These are phyloP conservation scores for Coffea humblotiana DNA, from an alignment of 305 asterid species.

Conservation along the genomic window DNA sequence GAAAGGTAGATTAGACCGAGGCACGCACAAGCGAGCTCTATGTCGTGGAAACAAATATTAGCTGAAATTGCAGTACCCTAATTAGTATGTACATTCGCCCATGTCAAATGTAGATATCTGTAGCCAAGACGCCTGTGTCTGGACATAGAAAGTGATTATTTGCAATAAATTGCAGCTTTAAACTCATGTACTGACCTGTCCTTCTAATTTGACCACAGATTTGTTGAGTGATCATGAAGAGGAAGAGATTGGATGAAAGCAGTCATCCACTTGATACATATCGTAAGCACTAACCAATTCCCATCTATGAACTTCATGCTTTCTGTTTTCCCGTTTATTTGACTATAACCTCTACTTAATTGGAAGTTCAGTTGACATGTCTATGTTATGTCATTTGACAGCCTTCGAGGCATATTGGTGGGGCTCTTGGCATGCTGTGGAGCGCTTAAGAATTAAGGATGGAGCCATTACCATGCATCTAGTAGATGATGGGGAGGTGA, in stretches of 20 bases:
- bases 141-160: conserved; percentile 5
- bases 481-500: conserved; percentile 39
- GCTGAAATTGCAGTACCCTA: neutral
- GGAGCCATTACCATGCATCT: conserved; percentile 49
- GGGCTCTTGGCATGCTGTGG: conserved; percentile 76
- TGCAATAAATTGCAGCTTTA: conserved; percentile 26
- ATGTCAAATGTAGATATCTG: neutral
- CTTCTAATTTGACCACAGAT: conserved; percentile 10
- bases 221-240: conserved; percentile 56
- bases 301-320: conserved; percentile 2
- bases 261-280: conserved; percentile 57
- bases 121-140: neutral
- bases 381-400: conserved; percentile 28
- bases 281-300: conserved; percentile 47
- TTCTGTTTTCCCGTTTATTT: neutral
- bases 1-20: neutral
- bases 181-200: conserved; percentile 4
- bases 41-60: neutral
- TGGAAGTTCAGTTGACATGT: neutral
- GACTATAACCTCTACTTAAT: neutral
- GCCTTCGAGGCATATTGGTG: conserved; percentile 83
- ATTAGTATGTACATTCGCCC: neutral
- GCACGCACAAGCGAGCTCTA: neutral
- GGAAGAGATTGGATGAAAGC: conserved; percentile 55
- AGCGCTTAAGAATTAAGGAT: conserved; percentile 49